Percentiles rank a stretch among this genome's conserved stretches.
These are phyloP conservation scores for Diaporthe australafricana DNA, from an alignment of 2,329 filamentous ascomycete species.

Conservation along the genomic window DNA sequence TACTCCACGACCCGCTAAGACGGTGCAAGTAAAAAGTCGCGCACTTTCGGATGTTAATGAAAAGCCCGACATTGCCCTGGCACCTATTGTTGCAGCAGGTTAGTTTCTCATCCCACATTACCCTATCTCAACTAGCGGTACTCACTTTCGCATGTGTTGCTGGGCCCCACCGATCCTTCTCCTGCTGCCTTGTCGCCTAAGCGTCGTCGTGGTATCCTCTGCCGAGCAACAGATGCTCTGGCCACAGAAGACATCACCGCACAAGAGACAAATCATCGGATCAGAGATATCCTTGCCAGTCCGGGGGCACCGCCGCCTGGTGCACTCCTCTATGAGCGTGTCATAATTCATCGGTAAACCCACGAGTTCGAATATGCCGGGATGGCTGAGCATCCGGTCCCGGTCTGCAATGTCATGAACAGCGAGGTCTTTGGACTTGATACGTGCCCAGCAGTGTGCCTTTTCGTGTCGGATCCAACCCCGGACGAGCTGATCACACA, in stretches of 20 bases:
- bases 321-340: conserved; percentile 90
- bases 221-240: conserved; percentile 92
- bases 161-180: conserved; percentile 82
- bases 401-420: conserved; percentile 14
- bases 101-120: conserved; percentile 4
- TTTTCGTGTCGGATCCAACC: conserved; percentile 81
- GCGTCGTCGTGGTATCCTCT: conserved; percentile 60
- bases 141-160: conserved; percentile 88
- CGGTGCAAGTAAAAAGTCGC: conserved; percentile 89
- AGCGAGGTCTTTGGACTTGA: conserved; percentile 12
- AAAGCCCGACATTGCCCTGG: conserved; percentile 89
- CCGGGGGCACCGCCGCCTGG: conserved; percentile 83
- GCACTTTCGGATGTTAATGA: conserved; percentile 97
- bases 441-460: conserved; percentile 20
- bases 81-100: conserved; percentile 66
- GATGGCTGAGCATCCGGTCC: conserved; percentile 72
- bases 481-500: conserved; percentile 58
- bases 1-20: conserved; percentile 83
- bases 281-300: conserved; percentile 93
- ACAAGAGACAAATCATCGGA: conserved; percentile 92
- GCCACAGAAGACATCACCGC: conserved; percentile 95
- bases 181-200: conserved; percentile 50
- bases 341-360: conserved; percentile 94
- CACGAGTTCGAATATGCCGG: conserved; percentile 92
- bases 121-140: conserved; percentile 40